Evolutionary conservation across 2,329 filamentous ascomycete species (phyloP), one percentile per base, ranked within the genome.

Genomic region (Colletotrichum camelliae): DNA sequence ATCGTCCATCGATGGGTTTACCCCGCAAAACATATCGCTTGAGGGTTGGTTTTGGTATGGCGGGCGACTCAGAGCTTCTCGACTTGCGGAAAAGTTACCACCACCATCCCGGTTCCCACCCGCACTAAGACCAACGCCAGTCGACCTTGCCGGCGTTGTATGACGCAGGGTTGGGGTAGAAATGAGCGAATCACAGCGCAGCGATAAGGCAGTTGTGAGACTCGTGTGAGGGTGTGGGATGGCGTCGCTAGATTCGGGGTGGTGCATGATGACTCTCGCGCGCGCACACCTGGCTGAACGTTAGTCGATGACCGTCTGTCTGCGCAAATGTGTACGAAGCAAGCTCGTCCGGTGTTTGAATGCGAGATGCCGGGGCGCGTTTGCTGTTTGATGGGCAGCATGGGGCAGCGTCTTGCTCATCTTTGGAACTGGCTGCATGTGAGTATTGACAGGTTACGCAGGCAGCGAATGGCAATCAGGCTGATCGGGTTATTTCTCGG

Each of bases 121-220:
- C 70, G 68, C 74, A 75, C 73, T 64, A 33, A 33, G 35, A 61
- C 60, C 64, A 68, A 29, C 70, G 73, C 64, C 74, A 65, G 70
- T 65, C 43, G 43, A 76, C 35, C n/a, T 60, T 65, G 64, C 70
- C 58, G 48, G 74, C 57, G 48, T 60, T 58, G 58, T 74, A 76
- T 76, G 74, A 76, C 74, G 74, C 74, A 69, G 57, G 33, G 35
- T 37, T 65, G 70, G 64, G 58, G 74, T 48, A 69, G 37, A 48
- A 33, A 10, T 18, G 7, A 58, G 18, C 74, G 70, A 76, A 76
- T 76, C 70, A 76, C 29, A 62, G 52, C 7, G 15, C 33, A 29
- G 70, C 74, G 74, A 76, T 76, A 76, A 76, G 74, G n/a, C 37
- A 33, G 7, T 33, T 74, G 31, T 67, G 70, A 76, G 74, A 75